A percentile compares a stretch with the other conserved stretches of the same genome.
Evolutionary conservation across 805 yeast species (phyloP).

Genomic region (Candida saitoana): DNA sequence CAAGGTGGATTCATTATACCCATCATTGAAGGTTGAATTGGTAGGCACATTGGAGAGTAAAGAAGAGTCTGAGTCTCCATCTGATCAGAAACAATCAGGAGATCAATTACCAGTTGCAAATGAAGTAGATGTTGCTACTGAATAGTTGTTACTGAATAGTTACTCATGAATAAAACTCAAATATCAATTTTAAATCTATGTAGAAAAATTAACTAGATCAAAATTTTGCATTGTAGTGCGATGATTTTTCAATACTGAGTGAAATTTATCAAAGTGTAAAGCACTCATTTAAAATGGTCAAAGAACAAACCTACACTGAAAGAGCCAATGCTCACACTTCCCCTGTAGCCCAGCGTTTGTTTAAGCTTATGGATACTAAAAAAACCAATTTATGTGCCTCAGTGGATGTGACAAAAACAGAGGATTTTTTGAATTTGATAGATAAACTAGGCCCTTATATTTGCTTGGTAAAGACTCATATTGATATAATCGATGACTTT

Average conservation of each 20-base stretch:
- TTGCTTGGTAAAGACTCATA: constrained; percentile 89
- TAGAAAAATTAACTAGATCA: no score
- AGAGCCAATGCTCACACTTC: constrained; percentile 73
- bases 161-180: no score
- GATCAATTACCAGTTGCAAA: no score
- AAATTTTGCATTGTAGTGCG: background rate
- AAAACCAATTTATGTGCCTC: constrained; percentile 92
- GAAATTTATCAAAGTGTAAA: background rate
- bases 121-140: constrained; percentile 2
- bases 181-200: no score
- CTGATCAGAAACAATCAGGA: no score
- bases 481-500: constrained; percentile 90
- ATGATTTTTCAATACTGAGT: background rate
- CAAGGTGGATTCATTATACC: constrained; percentile 25
- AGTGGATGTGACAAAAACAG: constrained; percentile 79
- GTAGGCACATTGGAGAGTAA: constrained; percentile 4
- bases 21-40: constrained; percentile 22
- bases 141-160: no score
- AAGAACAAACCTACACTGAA: constrained; percentile 46
- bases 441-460: constrained; percentile 88
- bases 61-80: no score
- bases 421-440: constrained; percentile 64
- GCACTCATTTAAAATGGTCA: no score
- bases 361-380: constrained; percentile 71
- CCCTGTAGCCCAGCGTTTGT: constrained; percentile 72